Conservation (phyloP, 345 rosid species). For the Pistacia atlantica region DNA sequence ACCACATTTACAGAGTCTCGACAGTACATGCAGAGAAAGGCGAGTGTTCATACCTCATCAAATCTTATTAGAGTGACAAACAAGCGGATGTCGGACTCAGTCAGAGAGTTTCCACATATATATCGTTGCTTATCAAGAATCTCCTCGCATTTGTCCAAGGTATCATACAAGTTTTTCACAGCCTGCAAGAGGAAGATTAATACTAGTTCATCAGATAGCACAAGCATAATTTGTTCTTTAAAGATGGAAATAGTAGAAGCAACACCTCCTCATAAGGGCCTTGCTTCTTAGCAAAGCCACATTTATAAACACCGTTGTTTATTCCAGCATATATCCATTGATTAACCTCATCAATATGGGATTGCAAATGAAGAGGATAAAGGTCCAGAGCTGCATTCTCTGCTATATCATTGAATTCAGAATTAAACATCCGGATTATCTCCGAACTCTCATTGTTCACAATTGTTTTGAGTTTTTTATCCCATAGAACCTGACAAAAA, state of each 20-base stretch:
- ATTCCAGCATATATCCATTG: slow-evolving; percentile 43
- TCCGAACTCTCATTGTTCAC: slow-evolving; percentile 56
- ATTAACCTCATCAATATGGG: slow-evolving; percentile 41
- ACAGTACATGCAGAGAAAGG: background rate
- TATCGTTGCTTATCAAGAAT: background rate
- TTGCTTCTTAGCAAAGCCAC: slow-evolving; percentile 57
- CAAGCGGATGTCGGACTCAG: background rate
- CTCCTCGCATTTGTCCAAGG: background rate
- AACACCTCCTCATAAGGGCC: slow-evolving; percentile 51
- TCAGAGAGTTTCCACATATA: background rate
- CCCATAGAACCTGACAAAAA: slow-evolving; percentile 48
- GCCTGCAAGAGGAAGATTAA: background rate
- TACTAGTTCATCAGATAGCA: background rate
- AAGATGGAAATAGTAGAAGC: background rate
- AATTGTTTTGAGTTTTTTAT: slow-evolving; percentile 53
- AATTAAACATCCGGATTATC: slow-evolving; percentile 51
- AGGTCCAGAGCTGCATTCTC: slow-evolving; percentile 51
- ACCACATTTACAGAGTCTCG: no score
- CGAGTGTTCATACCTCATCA: background rate
- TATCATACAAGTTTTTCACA: background rate
- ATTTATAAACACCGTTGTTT: slow-evolving; percentile 54
- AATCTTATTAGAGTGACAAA: slow-evolving; percentile 3
- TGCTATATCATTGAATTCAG: slow-evolving; percentile 50
- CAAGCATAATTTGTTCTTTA: background rate
- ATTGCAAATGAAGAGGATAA: slow-evolving; percentile 38